These are phyloP conservation scores for Fusarium vanettenii DNA, from an alignment of 2,329 filamentous ascomycete species.

Conservation along the genomic window DNA sequence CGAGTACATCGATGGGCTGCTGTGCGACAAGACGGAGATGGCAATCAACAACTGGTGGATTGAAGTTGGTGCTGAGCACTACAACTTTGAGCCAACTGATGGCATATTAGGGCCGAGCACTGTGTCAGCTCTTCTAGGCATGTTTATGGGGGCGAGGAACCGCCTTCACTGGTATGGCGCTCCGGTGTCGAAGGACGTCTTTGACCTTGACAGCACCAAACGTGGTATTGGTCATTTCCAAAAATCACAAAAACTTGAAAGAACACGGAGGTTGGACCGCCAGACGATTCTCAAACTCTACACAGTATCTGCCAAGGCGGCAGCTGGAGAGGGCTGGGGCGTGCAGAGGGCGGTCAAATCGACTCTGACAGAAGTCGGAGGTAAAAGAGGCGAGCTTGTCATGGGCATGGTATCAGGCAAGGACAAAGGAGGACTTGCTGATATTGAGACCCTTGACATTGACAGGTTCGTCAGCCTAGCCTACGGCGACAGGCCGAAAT, in stretches of 20 bases:
- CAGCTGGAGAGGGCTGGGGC: conserved; percentile 88
- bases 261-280: conserved; percentile 83
- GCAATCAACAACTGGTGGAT: conserved; percentile 97
- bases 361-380: conserved; percentile 91
- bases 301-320: conserved; percentile 87
- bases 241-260: conserved; percentile 84
- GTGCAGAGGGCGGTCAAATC: conserved; percentile 96
- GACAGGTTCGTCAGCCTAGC: conserved; percentile 83
- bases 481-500: conserved; percentile 86
- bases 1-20: conserved; percentile 89
- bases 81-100: conserved; percentile 92
- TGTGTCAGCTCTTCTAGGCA: conserved; percentile 86
- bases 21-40: conserved; percentile 93
- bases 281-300: conserved; percentile 86
- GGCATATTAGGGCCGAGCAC: conserved; percentile 93
- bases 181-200: conserved; percentile 89
- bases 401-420: conserved; percentile 92
- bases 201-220: conserved; percentile 86
- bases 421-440: conserved; percentile 89
- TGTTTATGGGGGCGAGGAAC: conserved; percentile 90
- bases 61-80: conserved; percentile 90
- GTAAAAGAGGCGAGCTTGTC: conserved; percentile 93
- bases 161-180: conserved; percentile 86
- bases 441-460: conserved; percentile 91
- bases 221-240: conserved; percentile 89